Percentiles rank a stretch among this genome's conserved stretches.
Conservation (phyloP, 1,139 yeast genomes). For the Debaryomyces singareniensis region DNA sequence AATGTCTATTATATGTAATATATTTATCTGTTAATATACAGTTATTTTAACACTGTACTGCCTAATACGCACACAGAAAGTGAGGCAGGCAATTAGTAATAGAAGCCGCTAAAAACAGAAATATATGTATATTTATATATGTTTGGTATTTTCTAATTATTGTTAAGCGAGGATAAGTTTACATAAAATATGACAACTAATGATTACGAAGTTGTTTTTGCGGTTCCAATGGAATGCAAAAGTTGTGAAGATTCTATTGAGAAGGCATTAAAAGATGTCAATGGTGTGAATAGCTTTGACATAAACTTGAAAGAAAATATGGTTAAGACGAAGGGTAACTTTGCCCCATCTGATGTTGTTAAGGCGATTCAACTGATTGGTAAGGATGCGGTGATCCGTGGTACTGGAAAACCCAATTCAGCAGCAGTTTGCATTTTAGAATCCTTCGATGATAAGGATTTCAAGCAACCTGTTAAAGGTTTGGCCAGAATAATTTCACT, state of each 20-base stretch:
- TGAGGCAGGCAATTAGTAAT: constrained; percentile 1
- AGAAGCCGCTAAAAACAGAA: neutral
- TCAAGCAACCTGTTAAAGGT: constrained; percentile 67
- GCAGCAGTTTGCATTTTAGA: constrained; percentile 93
- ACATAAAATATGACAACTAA: too few species aligned
- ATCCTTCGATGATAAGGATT: constrained; percentile 48
- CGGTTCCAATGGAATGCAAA: constrained; percentile 73
- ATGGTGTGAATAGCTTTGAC: constrained; percentile 42
- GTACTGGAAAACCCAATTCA: constrained; percentile 80
- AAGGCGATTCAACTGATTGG: constrained; percentile 65
- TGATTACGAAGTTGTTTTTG: constrained; percentile 44
- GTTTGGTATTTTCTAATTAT: too few species aligned
- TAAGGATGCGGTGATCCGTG: constrained; percentile 84
- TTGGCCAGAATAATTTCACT: constrained; percentile 82
- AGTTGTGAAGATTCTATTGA: constrained; percentile 60
- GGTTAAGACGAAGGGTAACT: constrained; percentile 58
- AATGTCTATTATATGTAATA: too few species aligned
- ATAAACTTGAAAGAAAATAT: constrained; percentile 50
- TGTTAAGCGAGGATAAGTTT: too few species aligned
- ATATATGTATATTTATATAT: neutral
- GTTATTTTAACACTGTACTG: too few species aligned
- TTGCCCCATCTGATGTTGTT: constrained; percentile 67
- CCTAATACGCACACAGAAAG: too few species aligned
- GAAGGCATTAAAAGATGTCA: constrained; percentile 41
- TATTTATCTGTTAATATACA: too few species aligned